These are phyloP conservation scores for Erysiphe neolycopersici DNA, from an alignment of 2,329 filamentous ascomycete genomes.

Conservation along the genomic window DNA sequence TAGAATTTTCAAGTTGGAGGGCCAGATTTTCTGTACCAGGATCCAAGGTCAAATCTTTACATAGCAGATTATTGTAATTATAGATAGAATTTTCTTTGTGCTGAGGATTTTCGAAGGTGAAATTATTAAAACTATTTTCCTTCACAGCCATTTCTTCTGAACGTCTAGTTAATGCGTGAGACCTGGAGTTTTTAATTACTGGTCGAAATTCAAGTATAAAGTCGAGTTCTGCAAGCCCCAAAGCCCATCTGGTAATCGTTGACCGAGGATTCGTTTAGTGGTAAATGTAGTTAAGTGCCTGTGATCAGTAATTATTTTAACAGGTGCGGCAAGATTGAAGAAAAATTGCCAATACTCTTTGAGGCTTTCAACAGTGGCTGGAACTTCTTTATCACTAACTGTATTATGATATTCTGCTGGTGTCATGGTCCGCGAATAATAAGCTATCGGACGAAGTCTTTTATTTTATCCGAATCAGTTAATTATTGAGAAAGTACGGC, in stretches of 20 bases:
- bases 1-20: not conserved
- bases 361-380: not conserved
- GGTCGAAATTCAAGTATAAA: not conserved
- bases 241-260: not conserved
- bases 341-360: not conserved
- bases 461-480: not conserved
- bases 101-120: too few relatives aligned
- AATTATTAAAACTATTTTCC: not conserved
- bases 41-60: not conserved
- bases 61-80: not conserved
- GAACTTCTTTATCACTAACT: conserved; percentile 1
- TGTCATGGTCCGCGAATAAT: not conserved
- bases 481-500: not conserved
- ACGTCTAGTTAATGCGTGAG: not conserved
- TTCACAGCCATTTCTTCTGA: not conserved
- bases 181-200: not conserved
- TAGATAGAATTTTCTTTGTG: too few relatives aligned
- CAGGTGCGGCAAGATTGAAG: not conserved
- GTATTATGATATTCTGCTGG: not conserved
- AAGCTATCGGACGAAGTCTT: not conserved
- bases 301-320: not conserved
- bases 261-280: not conserved
- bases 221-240: not conserved
- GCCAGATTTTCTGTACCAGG: too few relatives aligned
- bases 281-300: not conserved